Percentiles rank a stretch among this genome's conserved stretches.
Conservation (phyloP, 1,284 basidiomycete species). For the Ustilago curta region DNA sequence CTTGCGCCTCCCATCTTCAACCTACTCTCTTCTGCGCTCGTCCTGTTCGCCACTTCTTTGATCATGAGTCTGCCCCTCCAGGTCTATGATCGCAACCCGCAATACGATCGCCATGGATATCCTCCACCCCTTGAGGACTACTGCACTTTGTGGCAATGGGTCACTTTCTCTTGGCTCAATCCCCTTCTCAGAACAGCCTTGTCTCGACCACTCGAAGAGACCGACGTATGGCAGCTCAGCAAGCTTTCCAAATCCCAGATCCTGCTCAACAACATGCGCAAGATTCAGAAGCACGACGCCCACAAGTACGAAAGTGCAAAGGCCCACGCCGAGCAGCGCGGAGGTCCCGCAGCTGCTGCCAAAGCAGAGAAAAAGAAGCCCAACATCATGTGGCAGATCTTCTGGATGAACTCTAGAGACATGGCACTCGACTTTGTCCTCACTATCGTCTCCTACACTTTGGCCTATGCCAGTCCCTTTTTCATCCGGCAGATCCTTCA, state of each 20-base stretch:
- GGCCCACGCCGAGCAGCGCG: conserved; percentile 7
- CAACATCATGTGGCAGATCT: conserved; percentile 28
- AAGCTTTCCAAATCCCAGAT: conserved; percentile 34
- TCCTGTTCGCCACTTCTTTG: conserved; percentile 8
- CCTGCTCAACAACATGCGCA: conserved; percentile 37
- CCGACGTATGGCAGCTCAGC: conserved; percentile 48
- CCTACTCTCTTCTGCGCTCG: conserved; percentile 12
- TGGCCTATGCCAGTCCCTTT: conserved; percentile 49
- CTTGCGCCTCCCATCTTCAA: conserved; percentile 25
- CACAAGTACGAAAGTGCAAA: conserved; percentile 15
- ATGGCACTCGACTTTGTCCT: conserved; percentile 39
- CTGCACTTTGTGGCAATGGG: conserved; percentile 81
- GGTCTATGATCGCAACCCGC: conserved; percentile 36
- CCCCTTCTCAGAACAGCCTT: conserved; percentile 29
- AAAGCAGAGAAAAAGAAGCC: conserved; percentile 36
- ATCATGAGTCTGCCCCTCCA: conserved; percentile 37
- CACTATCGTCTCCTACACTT: conserved; percentile 46
- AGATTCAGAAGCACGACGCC: conserved; percentile 14
- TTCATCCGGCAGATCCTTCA: conserved; percentile 52
- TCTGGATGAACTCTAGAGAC: conserved; percentile 46
- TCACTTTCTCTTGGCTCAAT: conserved; percentile 80
- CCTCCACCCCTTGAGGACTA: conserved; percentile 78
- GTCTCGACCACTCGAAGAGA: conserved; percentile 41
- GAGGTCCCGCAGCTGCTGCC: conserved; percentile 14
- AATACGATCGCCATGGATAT: conserved; percentile 28